Percentiles rank a stretch among this genome's conserved stretches.
phyloP scores from a whole-genome alignment of 768 basidiomycete species.

The Amanita rimosa region DNA sequence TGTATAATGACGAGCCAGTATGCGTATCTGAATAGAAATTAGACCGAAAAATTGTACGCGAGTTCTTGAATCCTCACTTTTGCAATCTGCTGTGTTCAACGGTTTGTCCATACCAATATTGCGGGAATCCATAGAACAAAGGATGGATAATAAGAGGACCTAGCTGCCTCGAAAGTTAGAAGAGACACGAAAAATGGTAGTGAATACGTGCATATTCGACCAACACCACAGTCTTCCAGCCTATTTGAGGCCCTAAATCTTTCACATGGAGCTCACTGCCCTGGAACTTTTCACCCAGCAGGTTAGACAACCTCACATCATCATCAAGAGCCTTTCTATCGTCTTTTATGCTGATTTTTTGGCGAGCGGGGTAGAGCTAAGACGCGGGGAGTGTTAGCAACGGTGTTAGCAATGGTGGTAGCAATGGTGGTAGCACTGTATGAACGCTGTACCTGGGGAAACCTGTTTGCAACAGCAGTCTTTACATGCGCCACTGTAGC shows the following conservation, averaged over 20 bases:
- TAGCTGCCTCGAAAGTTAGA: slow-evolving; percentile 29
- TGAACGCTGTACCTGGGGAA: slow-evolving; percentile 15
- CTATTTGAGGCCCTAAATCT: slow-evolving; percentile 84
- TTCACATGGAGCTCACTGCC: slow-evolving; percentile 68
- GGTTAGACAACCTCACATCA: slow-evolving; percentile 43
- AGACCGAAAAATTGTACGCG: not conserved
- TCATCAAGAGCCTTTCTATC: slow-evolving; percentile 55
- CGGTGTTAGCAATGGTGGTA: too few species aligned
- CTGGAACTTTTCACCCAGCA: slow-evolving; percentile 36
- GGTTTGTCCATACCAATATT: slow-evolving; percentile 54
- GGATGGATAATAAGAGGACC: slow-evolving; percentile 91
- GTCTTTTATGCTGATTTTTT: slow-evolving; percentile 58
- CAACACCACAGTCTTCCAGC: slow-evolving; percentile 83
- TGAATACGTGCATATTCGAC: slow-evolving; percentile 79
- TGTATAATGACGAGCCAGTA: slow-evolving; percentile 74
- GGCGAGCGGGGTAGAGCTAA: slow-evolving; percentile 63
- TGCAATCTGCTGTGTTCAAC: slow-evolving; percentile 73
- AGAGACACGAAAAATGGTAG: not conserved
- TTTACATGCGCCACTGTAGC: slow-evolving; percentile 66
- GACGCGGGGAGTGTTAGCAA: not conserved
- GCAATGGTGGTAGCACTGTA: not conserved
- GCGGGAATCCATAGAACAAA: slow-evolving; percentile 61
- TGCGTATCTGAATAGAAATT: slow-evolving; percentile 32
- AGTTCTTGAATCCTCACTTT: slow-evolving; percentile 30
- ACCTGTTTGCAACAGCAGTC: slow-evolving; percentile 36